phyloP scores from a whole-genome alignment of 2,329 filamentous ascomycete genomes.

The Neopestalotiopsis clavispora region DNA sequence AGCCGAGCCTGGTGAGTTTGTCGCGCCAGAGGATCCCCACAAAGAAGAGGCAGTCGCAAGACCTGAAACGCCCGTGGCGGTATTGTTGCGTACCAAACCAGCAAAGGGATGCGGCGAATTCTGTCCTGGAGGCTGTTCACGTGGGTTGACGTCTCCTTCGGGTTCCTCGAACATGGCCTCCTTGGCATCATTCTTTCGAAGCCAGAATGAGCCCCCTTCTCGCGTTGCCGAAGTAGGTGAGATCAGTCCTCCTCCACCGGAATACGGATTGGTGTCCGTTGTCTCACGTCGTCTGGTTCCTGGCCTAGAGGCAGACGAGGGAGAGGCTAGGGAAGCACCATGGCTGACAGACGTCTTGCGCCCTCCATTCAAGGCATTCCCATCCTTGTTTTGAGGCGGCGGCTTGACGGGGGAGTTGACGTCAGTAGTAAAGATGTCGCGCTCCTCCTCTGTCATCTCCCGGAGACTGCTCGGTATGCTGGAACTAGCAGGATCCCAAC shows the following conservation, averaged over 20 bases:
- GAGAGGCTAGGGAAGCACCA: conserved; percentile 70
- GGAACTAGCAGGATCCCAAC: conserved; percentile 80
- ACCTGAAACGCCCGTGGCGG: conserved; percentile 47
- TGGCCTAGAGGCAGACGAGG: conserved; percentile 72
- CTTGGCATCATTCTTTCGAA: conserved; percentile 61
- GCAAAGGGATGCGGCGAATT: conserved; percentile 43
- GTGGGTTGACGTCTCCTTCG: conserved; percentile 43
- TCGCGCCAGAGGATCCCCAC: conserved; percentile 56
- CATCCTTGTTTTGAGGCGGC: conserved; percentile 74
- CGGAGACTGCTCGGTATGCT: conserved; percentile 74
- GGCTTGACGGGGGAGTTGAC: conserved; percentile 95
- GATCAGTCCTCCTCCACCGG: conserved; percentile 50
- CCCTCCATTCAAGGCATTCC: conserved; percentile 66
- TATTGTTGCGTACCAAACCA: conserved; percentile 59
- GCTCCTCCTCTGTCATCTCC: conserved; percentile 69
- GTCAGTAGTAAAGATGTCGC: conserved; percentile 79
- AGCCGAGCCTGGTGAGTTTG: conserved; percentile 62
- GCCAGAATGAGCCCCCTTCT: conserved; percentile 61
- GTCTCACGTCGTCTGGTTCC: conserved; percentile 84
- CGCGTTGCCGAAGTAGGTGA: conserved; percentile 67
- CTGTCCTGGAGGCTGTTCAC: conserved; percentile 36
- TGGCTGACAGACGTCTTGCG: conserved; percentile 87
- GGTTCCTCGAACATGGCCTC: conserved; percentile 58
- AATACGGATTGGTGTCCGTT: conserved; percentile 68
- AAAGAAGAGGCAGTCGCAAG: conserved; percentile 53